Base-by-base conservation (phyloP, 169 alveolate genomes). In the Amoebophrya sp. region DNA sequence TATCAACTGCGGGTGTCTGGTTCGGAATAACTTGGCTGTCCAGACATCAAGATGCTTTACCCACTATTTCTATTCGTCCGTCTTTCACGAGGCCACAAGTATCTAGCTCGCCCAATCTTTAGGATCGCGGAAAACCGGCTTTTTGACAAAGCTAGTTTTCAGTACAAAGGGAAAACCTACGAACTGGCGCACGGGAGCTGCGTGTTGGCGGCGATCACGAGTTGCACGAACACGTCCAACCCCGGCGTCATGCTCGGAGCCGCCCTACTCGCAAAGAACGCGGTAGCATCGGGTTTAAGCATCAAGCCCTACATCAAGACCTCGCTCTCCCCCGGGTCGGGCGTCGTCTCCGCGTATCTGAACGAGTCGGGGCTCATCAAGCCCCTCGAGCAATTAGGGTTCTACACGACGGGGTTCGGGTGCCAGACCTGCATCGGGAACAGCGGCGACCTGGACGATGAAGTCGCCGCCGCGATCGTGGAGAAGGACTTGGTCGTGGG, bases 391-490 rank as follows among this genome's bases (percentile, higher is more conserved):
- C 43, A 96, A 90, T 95, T 98, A 31, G 99, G 99, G 38, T 98
- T 98, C 94, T 95, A 97, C 69, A 94, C 94, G 31, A 98, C 98
- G 40, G 99, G 99, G 29, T 98, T 96, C 95, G 99, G 99, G 20
- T 98, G 99, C 95, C 97, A 97, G 99, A 98, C 99, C 20, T 98
- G 99, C 94, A 98, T 98, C 89, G 99, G 99, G 20, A 98, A 98
- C 95, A 95, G 98, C 88, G 99, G 99, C 18, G 98, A 97, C 50
- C 93, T 98, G n/a, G 98, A 97, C 92, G 95, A 95, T 38, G 98
- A 94, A 92, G 98, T 98, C n/a, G 91, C 95, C 39, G 95, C 95
- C n/a, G 98, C 98, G 50, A 96, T 98, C 89, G 93, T 90, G 88
- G 93, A 95, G 42, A 94, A 96, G 88, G 98, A 96, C 89, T 93